Conservation (phyloP, 1,139 yeast species). For the Kazachstania sp. region DNA sequence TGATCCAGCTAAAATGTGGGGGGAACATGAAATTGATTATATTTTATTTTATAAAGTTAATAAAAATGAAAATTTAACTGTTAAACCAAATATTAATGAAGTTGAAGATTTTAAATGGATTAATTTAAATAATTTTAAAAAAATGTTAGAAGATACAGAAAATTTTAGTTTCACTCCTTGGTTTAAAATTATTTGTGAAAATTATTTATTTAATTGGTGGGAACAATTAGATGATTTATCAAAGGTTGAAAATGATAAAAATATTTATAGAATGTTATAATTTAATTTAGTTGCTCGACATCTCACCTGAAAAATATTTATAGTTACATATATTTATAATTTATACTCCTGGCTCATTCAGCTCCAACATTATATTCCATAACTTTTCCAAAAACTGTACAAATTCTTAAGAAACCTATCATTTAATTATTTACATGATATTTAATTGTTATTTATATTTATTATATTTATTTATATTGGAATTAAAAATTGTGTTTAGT, state of each 20-base stretch:
- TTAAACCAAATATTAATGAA: conserved; percentile 61
- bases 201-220: conserved; percentile 94
- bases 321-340: too few relatives aligned
- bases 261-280: conserved; percentile 30
- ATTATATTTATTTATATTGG: not conserved
- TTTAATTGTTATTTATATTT: not conserved
- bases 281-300: too few relatives aligned
- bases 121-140: conserved; percentile 51
- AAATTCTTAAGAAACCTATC: not conserved
- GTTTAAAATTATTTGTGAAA: conserved; percentile 92
- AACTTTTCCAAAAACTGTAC: not conserved
- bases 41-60: conserved; percentile 68
- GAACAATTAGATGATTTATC: conserved; percentile 46
- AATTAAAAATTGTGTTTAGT: not conserved
- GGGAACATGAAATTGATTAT: conserved; percentile 96
- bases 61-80: conserved; percentile 39
- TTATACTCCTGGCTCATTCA: too few relatives aligned
- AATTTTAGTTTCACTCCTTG: conserved; percentile 81
- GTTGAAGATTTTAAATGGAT: conserved; percentile 79
- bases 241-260: conserved; percentile 25
- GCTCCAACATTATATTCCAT: not conserved
- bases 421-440: not conserved
- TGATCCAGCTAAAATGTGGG: conserved; percentile 60
- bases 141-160: conserved; percentile 59
- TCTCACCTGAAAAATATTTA: too few relatives aligned